Evolutionary conservation across 441 rosid genomes (phyloP).

Genomic region (Sinapis alba): DNA sequence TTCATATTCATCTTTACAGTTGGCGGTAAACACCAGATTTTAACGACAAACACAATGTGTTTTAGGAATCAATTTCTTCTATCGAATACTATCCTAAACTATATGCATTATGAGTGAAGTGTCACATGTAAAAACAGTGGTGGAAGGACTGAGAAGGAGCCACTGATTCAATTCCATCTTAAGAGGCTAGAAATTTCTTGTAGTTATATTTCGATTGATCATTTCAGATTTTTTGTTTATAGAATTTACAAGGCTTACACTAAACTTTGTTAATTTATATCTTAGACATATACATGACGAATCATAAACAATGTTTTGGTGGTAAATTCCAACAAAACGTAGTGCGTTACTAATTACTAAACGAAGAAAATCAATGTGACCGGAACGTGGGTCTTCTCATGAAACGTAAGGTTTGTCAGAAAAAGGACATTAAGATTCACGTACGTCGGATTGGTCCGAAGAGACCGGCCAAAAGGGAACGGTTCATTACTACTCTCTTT

Average conservation of each 20-base stretch:
- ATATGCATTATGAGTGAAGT: not conserved
- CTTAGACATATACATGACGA: not conserved
- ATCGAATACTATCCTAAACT: too few species aligned
- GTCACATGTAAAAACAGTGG: not conserved
- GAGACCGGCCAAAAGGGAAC: slow-evolving; percentile 32
- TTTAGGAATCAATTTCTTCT: too few species aligned
- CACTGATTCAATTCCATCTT: not conserved
- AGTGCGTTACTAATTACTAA: slow-evolving; percentile 16
- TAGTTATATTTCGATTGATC: not conserved
- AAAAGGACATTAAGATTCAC: slow-evolving; percentile 19
- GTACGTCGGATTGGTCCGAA: slow-evolving; percentile 38
- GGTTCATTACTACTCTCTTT: slow-evolving; percentile 23
- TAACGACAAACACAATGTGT: too few species aligned
- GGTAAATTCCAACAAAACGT: slow-evolving; percentile 25
- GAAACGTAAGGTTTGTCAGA: slow-evolving; percentile 22
- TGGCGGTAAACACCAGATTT: too few species aligned
- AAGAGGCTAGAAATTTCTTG: not conserved
- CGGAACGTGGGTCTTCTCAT: slow-evolving; percentile 36
- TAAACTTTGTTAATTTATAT: not conserved
- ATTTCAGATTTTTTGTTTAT: not conserved
- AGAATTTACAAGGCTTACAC: not conserved
- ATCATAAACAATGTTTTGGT: slow-evolving; percentile 10
- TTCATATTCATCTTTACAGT: too few species aligned
- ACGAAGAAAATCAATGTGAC: slow-evolving; percentile 29
- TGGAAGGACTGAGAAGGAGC: not conserved